A percentile compares a stretch with the other conserved stretches of the same genome.
These are phyloP conservation scores for Candida germanica DNA, from an alignment of 805 yeast species.

Conservation along the genomic window DNA sequence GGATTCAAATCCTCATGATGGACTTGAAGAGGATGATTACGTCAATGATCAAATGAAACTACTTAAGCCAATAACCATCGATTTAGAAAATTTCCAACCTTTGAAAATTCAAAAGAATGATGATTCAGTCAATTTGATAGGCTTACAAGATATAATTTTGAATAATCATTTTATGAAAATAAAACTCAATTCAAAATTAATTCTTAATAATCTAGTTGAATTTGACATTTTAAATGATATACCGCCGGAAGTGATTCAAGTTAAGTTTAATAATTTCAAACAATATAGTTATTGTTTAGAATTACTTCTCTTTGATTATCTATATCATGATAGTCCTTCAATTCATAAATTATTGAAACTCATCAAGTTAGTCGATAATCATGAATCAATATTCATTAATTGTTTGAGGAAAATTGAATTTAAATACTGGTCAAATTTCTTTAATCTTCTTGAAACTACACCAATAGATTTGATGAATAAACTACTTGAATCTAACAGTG, in stretches of 20 bases:
- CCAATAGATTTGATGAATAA: constrained; percentile 47
- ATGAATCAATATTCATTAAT: constrained; percentile 40
- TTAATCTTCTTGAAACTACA: constrained; percentile 35
- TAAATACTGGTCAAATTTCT: constrained; percentile 51
- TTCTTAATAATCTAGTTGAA: constrained; percentile 46
- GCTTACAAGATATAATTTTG: constrained; percentile 35
- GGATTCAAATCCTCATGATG: constrained; percentile 14
- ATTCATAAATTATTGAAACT: constrained; percentile 17
- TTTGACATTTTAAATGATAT: constrained; percentile 37
- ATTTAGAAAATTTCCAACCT: constrained; percentile 26
- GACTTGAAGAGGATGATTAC: constrained; percentile 14
- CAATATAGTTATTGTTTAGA: constrained; percentile 51
- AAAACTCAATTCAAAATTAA: constrained; percentile 37
- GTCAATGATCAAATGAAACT: constrained; percentile 9
- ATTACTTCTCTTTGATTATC: constrained; percentile 42
- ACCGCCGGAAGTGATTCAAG: constrained; percentile 25
- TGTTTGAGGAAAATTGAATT: constrained; percentile 60
- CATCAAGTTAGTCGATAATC: constrained; percentile 8
- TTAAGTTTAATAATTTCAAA: constrained; percentile 37
- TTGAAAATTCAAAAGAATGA: constrained; percentile 15
- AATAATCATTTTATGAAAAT: constrained; percentile 30
- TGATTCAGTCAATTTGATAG: constrained; percentile 39
- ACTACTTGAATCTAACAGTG: constrained; percentile 30
- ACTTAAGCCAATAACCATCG: constrained; percentile 25
- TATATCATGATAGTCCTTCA: constrained; percentile 25